A percentile compares a stretch with the other conserved stretches of the same genome.
Evolutionary conservation across 176 grass and related monocot species (phyloP).

Genomic region (Hordeum vulgare): DNA sequence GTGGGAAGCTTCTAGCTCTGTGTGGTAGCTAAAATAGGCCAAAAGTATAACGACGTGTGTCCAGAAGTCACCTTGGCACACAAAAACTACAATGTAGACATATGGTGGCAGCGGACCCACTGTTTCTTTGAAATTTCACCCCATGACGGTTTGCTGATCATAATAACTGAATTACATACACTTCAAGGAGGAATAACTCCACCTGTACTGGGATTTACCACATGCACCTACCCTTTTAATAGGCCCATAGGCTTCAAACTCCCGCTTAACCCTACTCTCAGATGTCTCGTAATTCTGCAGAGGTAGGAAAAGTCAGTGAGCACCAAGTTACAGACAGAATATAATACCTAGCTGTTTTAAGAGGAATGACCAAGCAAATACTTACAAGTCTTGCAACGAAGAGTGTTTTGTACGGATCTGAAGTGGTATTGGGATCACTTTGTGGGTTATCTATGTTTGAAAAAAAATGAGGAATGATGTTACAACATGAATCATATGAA

Average conservation of each 20-base stretch:
- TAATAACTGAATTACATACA: conserved; percentile 34
- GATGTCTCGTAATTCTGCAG: conserved; percentile 67
- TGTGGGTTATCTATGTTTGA: conserved; percentile 48
- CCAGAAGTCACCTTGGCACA: not conserved
- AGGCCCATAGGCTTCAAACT: conserved; percentile 85
- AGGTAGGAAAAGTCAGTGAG: conserved; percentile 7
- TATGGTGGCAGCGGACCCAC: not conserved
- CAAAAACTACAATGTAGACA: conserved; percentile 4
- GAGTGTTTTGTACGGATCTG: conserved; percentile 80
- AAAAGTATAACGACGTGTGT: not conserved
- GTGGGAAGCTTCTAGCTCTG: not conserved
- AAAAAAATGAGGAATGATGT: not conserved
- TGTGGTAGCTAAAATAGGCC: not conserved
- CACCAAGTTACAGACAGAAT: not conserved
- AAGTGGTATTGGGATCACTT: conserved; percentile 58
- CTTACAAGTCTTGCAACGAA: conserved; percentile 71
- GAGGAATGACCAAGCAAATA: not conserved
- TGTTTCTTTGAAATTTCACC: not conserved
- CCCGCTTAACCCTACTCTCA: conserved; percentile 55
- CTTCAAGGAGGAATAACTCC: conserved; percentile 40
- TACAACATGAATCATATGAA: conserved; percentile 14
- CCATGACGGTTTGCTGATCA: conserved; percentile 3
- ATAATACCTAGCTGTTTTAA: not conserved
- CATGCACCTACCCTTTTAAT: conserved; percentile 78
- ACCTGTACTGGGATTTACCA: conserved; percentile 37